A percentile compares a stretch with the other conserved stretches of the same genome.
Evolutionary conservation across 805 yeast genomes (phyloP).

Genomic region (Saturnispora mendoncae): DNA sequence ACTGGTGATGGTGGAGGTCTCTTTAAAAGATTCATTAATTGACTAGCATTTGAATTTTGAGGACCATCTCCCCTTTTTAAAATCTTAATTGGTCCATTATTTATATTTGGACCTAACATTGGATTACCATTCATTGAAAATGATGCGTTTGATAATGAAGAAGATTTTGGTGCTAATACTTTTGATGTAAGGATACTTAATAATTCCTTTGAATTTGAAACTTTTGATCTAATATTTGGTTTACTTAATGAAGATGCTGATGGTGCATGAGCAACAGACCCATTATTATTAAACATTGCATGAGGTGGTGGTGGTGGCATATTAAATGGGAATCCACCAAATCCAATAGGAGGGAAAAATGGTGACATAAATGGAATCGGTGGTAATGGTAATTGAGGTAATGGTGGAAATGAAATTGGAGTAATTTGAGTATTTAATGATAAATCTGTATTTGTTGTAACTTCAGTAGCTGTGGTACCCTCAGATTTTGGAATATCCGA

Average conservation of each 20-base stretch:
- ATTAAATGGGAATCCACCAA: constrained; percentile 10
- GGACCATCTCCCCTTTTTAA: constrained; percentile 9
- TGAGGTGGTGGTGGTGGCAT: constrained; percentile 6
- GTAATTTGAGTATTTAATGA: constrained; percentile 1
- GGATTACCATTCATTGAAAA: neutral
- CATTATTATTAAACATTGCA: neutral
- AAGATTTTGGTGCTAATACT: constrained; percentile 3
- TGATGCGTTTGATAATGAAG: neutral
- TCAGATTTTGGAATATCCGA: neutral
- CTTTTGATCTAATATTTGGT: constrained; percentile 28
- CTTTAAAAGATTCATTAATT: constrained; percentile 9
- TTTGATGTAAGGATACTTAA: constrained; percentile 23
- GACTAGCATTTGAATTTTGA: constrained; percentile 1
- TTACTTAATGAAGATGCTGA: constrained; percentile 27
- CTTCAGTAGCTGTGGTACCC: constrained; percentile 7
- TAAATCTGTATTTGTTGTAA: neutral
- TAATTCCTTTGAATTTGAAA: constrained; percentile 27
- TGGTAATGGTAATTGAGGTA: constrained; percentile 14
- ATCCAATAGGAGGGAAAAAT: constrained; percentile 10
- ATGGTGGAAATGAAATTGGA: constrained; percentile 5
- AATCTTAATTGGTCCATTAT: constrained; percentile 4
- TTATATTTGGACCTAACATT: neutral
- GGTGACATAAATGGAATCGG: constrained; percentile 13
- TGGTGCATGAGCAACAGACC: constrained; percentile 20
- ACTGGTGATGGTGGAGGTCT: neutral